A percentile compares a stretch with the other conserved stretches of the same genome.
phyloP scores from a whole-genome alignment of 768 basidiomycete genomes.

The Wakefieldia striispora region DNA sequence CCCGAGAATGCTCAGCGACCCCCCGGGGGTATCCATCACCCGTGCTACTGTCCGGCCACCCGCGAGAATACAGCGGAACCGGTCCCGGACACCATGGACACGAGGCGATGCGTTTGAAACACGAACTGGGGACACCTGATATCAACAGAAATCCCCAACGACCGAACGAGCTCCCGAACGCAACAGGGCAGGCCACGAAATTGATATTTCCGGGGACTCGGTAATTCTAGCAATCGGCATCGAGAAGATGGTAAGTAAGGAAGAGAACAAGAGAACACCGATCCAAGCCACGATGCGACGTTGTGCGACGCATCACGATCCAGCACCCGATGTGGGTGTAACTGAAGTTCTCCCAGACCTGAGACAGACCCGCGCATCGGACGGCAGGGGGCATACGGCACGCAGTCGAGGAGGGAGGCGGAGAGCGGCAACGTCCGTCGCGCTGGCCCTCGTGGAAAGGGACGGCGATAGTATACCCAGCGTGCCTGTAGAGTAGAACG shows the following conservation, averaged over 20 bases:
- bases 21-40: not conserved
- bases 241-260: no score
- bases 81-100: not conserved
- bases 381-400: conserved; percentile 3
- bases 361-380: conserved; percentile 7
- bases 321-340: no score
- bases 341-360: not conserved
- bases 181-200: no score
- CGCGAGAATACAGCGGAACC: not conserved
- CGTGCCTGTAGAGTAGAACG: not conserved
- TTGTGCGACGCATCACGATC: no score
- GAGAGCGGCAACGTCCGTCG: not conserved
- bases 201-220: no score
- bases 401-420: not conserved
- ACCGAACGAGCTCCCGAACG: no score
- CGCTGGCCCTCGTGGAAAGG: not conserved
- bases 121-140: not conserved
- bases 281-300: no score
- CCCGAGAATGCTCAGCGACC: no score
- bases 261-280: no score
- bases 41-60: not conserved
- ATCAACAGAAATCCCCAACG: no score
- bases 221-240: no score
- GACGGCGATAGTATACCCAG: not conserved
- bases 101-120: conserved; percentile 2